These are phyloP conservation scores for Boletus eberwhitei DNA, from an alignment of 768 basidiomycete genomes.

Conservation along the genomic window DNA sequence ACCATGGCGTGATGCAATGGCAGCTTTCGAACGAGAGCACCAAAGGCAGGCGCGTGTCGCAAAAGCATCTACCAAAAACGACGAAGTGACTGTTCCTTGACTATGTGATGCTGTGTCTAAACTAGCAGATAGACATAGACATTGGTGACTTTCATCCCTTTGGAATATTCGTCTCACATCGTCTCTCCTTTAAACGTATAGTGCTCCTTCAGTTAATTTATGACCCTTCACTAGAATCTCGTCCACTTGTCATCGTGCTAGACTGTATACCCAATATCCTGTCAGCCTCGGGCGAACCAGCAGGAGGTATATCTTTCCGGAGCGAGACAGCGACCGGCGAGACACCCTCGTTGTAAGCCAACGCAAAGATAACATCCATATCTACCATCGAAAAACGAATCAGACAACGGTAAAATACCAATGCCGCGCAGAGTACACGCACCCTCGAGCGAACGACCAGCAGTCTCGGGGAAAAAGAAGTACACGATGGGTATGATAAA, in stretches of 20 bases:
- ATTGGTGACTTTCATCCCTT: not conserved
- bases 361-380: slow-evolving; percentile 47
- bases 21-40: slow-evolving; percentile 30
- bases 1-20: slow-evolving; percentile 28
- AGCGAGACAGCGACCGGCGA: slow-evolving; percentile 44
- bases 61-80: not conserved
- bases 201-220: not conserved
- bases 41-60: slow-evolving; percentile 24
- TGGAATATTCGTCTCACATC: not conserved
- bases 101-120: not conserved
- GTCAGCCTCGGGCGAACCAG: slow-evolving; percentile 45
- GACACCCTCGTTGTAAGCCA: slow-evolving; percentile 42
- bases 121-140: not conserved
- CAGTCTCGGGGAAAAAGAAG: slow-evolving; percentile 60
- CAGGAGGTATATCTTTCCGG: slow-evolving; percentile 42
- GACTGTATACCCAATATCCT: slow-evolving; percentile 37
- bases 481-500: slow-evolving; percentile 56
- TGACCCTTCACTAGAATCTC: slow-evolving; percentile 1
- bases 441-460: slow-evolving; percentile 57
- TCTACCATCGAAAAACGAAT: slow-evolving; percentile 21
- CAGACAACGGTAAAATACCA: not conserved
- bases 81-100: not conserved
- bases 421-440: not conserved
- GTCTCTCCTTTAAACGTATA: not conserved
- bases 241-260: not conserved